Evolutionary conservation across 1,284 basidiomycete species (phyloP).

Genomic region (Sporisorium graminicola): DNA sequence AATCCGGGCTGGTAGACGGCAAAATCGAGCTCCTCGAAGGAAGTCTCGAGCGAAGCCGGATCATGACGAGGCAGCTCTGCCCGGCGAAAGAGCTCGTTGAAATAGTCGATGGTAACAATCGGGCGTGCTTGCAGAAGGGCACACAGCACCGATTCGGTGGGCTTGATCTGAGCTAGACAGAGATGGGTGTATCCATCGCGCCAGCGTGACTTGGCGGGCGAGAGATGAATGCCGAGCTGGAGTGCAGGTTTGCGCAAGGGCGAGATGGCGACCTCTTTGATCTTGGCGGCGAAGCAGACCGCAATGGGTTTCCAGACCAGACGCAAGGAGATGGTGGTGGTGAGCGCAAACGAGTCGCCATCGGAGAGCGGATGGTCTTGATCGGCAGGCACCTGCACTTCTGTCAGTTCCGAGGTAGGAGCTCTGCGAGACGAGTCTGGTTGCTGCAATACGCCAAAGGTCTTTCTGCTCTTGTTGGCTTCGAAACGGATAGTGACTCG

Average conservation of each 20-base stretch:
- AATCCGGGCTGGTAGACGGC: conserved; percentile 38
- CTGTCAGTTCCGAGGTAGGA: conserved; percentile 12
- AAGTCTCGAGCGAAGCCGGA: conserved; percentile 37
- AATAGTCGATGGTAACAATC: conserved; percentile 46
- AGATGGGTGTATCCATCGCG: conserved; percentile 50
- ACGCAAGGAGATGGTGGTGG: conserved; percentile 44
- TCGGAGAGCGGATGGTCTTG: conserved; percentile 27
- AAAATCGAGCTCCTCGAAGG: conserved; percentile 34
- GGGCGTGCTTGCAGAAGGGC: conserved; percentile 39
- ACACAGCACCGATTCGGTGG: conserved; percentile 43
- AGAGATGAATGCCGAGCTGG: conserved; percentile 40
- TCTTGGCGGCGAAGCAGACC: conserved; percentile 43
- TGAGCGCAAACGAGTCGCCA: conserved; percentile 44
- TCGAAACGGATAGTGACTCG: conserved; percentile 48
- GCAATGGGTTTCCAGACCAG: conserved; percentile 45
- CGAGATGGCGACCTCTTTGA: conserved; percentile 36
- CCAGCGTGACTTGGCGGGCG: conserved; percentile 47
- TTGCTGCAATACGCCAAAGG: conserved; percentile 29
- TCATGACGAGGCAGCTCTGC: conserved; percentile 42
- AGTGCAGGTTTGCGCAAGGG: conserved; percentile 18
- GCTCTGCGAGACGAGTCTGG: conserved; percentile 3
- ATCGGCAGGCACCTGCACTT: conserved; percentile 34
- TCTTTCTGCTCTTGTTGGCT: conserved; percentile 49
- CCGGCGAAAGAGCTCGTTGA: conserved; percentile 46
- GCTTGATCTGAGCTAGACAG: conserved; percentile 40